Conservation (phyloP, 2,329 filamentous ascomycete genomes). For the Venturia effusa region DNA sequence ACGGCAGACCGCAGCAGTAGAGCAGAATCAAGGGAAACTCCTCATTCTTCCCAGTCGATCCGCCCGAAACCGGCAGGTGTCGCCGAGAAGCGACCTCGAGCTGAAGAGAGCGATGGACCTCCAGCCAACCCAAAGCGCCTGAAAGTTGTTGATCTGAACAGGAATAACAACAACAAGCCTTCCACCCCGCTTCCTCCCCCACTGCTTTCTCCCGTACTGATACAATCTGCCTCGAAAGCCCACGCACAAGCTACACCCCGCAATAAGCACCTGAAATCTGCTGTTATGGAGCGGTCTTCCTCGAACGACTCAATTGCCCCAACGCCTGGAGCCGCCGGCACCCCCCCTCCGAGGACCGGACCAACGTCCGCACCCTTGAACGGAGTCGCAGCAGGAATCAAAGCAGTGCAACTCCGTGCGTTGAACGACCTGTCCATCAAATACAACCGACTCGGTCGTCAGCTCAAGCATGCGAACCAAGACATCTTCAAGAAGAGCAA, state of each 20-base stretch:
- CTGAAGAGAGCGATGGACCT: conserved; percentile 18
- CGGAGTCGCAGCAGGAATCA: conserved; percentile 17
- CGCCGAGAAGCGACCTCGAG: conserved; percentile 24
- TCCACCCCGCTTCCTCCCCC: conserved; percentile 22
- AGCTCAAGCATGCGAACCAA: conserved; percentile 31
- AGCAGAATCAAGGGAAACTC: background rate
- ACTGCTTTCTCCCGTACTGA: conserved; percentile 20
- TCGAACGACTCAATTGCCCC: conserved; percentile 16
- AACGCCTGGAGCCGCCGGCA: conserved; percentile 2
- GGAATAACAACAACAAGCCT: conserved; percentile 23
- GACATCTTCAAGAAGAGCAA: conserved; percentile 14
- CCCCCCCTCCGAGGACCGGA: conserved; percentile 10
- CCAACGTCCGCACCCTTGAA: conserved; percentile 23
- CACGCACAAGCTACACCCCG: conserved; percentile 1
- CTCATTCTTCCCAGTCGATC: background rate
- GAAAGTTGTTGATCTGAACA: conserved; percentile 14
- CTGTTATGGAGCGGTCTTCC: conserved; percentile 23
- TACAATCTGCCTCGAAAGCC: conserved; percentile 12
- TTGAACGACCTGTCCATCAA: conserved; percentile 29
- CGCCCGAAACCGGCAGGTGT: background rate
- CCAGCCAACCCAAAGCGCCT: conserved; percentile 16
- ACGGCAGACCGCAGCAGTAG: background rate
- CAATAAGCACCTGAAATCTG: conserved; percentile 4
- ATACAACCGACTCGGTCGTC: conserved; percentile 30
- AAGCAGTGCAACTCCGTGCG: conserved; percentile 21